Percentiles rank a stretch among this genome's conserved stretches.
Evolutionary conservation across 1,284 basidiomycete species (phyloP).

Genomic region (Ustilago esculenta): DNA sequence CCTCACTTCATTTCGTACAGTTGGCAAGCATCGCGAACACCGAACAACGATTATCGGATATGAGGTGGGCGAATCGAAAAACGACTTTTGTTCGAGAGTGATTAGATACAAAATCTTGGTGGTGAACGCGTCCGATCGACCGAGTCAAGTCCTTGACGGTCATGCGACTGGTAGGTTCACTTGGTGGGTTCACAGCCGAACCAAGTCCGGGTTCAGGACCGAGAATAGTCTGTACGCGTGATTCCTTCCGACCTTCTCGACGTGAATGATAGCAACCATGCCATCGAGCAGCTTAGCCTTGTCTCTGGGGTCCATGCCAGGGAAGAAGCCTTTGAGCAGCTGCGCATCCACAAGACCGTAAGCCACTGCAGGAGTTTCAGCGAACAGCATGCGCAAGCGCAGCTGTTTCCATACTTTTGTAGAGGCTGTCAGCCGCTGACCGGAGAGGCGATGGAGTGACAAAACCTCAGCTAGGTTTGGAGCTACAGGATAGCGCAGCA

Average conservation of each 20-base stretch:
- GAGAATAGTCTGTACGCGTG: not conserved
- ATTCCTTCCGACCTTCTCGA: not conserved
- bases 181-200: too few relatives aligned
- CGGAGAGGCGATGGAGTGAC: not conserved
- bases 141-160: too few relatives aligned
- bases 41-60: too few relatives aligned
- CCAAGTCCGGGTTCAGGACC: not conserved
- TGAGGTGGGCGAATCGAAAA: too few relatives aligned
- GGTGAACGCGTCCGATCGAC: too few relatives aligned
- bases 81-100: too few relatives aligned
- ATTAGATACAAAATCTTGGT: too few relatives aligned
- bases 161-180: too few relatives aligned
- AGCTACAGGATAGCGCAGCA: not conserved
- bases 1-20: too few relatives aligned
- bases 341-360: constrained; percentile 5
- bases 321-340: constrained; percentile 8
- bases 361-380: not conserved
- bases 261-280: not conserved
- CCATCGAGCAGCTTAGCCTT: constrained; percentile 1
- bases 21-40: too few relatives aligned
- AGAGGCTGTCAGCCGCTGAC: not conserved
- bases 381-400: constrained; percentile 4
- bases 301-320: not conserved
- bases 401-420: not conserved
- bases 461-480: not conserved